A percentile compares a stretch with the other conserved stretches of the same genome.
These are phyloP conservation scores for Echeveria elegans DNA, from an alignment of 164 flowering plant genomes.

Conservation along the genomic window DNA sequence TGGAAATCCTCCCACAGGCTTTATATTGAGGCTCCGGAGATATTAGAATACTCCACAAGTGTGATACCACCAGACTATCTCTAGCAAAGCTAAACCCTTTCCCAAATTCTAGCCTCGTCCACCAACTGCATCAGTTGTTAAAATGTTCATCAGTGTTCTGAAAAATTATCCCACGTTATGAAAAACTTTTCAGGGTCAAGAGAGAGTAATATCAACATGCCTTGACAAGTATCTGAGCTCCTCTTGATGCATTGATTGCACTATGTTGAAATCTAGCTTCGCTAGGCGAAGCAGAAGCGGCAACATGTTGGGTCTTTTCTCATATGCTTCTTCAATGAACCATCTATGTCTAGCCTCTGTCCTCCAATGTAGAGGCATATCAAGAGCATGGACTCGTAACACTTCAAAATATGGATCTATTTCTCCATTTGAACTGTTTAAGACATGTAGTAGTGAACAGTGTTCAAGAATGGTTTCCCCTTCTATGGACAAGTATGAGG, in stretches of 20 bases:
- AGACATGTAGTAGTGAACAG: not conserved
- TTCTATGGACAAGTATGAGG: constrained; percentile 4
- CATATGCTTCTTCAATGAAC: constrained; percentile 7
- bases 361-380: constrained; percentile 3
- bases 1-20: not conserved
- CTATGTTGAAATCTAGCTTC: constrained; percentile 15
- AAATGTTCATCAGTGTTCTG: not conserved
- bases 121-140: constrained; percentile 4
- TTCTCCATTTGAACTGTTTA: not conserved
- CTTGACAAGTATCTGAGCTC: constrained; percentile 7
- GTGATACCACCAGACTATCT: constrained; percentile 21
- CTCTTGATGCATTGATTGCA: constrained; percentile 12
- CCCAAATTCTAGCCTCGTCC: not conserved
- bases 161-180: no score
- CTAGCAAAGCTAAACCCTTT: constrained; percentile 1
- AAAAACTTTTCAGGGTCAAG: no score
- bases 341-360: constrained; percentile 9
- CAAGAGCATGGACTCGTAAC: not conserved
- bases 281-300: constrained; percentile 7
- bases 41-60: constrained; percentile 4
- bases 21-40: not conserved
- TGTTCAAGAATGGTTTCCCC: not conserved
- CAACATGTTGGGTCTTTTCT: not conserved
- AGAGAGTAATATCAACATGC: not conserved
- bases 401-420: not conserved